Evolutionary conservation across 2,329 filamentous ascomycete genomes (phyloP).

Genomic region (Colletotrichum eleusines): DNA sequence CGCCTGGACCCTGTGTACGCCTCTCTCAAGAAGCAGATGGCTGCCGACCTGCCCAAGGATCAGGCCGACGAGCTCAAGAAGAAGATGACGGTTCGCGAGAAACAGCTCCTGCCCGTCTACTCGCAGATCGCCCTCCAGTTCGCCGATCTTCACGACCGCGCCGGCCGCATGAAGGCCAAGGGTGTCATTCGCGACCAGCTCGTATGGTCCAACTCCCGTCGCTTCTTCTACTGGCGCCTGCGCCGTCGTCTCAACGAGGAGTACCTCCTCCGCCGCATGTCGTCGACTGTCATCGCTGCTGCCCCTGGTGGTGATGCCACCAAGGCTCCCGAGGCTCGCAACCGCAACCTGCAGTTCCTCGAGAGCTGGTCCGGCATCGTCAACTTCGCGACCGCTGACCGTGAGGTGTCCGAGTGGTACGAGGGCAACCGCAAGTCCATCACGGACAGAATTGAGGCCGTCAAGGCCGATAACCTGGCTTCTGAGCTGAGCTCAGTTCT

Average conservation of each 20-base stretch:
- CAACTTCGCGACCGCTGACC: constrained; percentile 83
- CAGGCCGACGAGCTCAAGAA: constrained; percentile 83
- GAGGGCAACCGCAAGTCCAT: constrained; percentile 92
- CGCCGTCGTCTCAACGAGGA: constrained; percentile 97
- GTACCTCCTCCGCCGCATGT: constrained; percentile 93
- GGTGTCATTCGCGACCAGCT: constrained; percentile 87
- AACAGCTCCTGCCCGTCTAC: constrained; percentile 92
- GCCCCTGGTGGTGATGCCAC: constrained; percentile 53
- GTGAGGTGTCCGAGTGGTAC: constrained; percentile 91
- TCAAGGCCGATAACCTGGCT: constrained; percentile 79
- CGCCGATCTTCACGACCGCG: constrained; percentile 95
- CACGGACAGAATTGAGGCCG: constrained; percentile 83
- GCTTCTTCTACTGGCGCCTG: constrained; percentile 99
- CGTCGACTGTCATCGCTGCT: constrained; percentile 53
- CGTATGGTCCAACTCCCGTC: constrained; percentile 87
- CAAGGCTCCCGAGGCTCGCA: constrained; percentile 67
- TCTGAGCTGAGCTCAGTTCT: constrained; percentile 60
- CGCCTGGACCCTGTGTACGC: constrained; percentile 89
- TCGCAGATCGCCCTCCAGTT: constrained; percentile 96
- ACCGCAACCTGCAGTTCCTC: constrained; percentile 78
- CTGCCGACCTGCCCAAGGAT: constrained; percentile 76
- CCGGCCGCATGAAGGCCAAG: constrained; percentile 98
- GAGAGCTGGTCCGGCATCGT: constrained; percentile 85
- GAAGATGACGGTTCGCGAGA: constrained; percentile 87
- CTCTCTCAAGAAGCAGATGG: constrained; percentile 83